Conservation (phyloP, 1,284 basidiomycete genomes). For the Cutaneotrichosporon sp. region DNA sequence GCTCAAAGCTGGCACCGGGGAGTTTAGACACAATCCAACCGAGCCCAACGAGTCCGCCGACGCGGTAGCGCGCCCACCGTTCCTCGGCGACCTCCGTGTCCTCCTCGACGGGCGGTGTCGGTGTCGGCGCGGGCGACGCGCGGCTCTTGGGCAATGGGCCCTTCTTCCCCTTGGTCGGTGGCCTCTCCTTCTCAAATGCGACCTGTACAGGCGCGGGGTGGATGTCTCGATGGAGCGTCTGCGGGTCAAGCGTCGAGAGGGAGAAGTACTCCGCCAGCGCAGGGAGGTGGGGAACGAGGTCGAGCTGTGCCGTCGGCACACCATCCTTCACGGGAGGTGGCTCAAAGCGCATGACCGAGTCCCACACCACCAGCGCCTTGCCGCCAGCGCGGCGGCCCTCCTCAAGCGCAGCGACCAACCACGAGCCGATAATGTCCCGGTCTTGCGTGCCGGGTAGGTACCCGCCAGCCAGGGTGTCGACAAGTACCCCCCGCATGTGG, state of each 20-base stretch:
- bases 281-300: conserved; percentile 51
- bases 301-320: conserved; percentile 34
- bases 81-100: conserved; percentile 58
- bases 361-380: conserved; percentile 39
- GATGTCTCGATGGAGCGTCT: conserved; percentile 63
- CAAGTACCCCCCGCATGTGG: conserved; percentile 59
- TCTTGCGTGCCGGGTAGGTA: conserved; percentile 60
- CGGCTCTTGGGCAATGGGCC: conserved; percentile 11
- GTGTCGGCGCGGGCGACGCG: conserved; percentile 19
- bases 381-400: conserved; percentile 47
- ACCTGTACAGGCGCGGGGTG: conserved; percentile 60
- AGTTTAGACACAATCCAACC: conserved; percentile 56
- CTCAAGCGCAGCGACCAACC: conserved; percentile 58
- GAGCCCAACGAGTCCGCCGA: conserved; percentile 69
- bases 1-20: conserved; percentile 20
- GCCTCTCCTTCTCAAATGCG: conserved; percentile 26
- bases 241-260: conserved; percentile 64
- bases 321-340: conserved; percentile 3
- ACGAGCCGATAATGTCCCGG: conserved; percentile 74
- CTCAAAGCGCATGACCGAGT: conserved; percentile 33
- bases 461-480: conserved; percentile 58
- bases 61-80: conserved; percentile 66
- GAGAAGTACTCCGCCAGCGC: conserved; percentile 49
- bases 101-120: conserved; percentile 30
- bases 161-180: conserved; percentile 26